A percentile compares a stretch with the other conserved stretches of the same genome.
phyloP scores from a whole-genome alignment of 257 asterid genomes.

The Ehretia macrophylla region DNA sequence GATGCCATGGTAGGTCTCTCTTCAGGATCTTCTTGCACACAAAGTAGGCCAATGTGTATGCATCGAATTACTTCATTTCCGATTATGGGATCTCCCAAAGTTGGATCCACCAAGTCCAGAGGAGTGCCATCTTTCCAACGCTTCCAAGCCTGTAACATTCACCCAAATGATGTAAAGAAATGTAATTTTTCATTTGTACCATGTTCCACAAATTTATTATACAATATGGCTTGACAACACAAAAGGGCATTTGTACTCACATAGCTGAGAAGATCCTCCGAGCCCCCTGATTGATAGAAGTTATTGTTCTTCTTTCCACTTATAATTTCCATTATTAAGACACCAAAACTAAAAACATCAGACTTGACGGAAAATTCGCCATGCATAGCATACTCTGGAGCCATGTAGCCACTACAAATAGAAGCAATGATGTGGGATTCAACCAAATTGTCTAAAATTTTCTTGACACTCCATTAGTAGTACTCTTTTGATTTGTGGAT shows the following conservation, averaged over 20 bases:
- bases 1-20: slow-evolving; percentile 16
- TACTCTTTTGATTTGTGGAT: no score
- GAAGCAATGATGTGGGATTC: neutral
- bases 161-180: neutral
- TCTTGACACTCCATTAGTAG: no score
- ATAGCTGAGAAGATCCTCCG: slow-evolving; percentile 14
- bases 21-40: slow-evolving; percentile 10
- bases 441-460: neutral
- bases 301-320: slow-evolving; percentile 16
- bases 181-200: neutral
- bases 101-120: slow-evolving; percentile 4
- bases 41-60: slow-evolving; percentile 15
- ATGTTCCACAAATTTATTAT: neutral
- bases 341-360: slow-evolving; percentile 28
- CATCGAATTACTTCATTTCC: slow-evolving; percentile 5
- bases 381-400: slow-evolving; percentile 22
- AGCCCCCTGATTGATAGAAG: slow-evolving; percentile 3
- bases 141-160: slow-evolving; percentile 9
- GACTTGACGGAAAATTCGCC: slow-evolving; percentile 18
- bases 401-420: slow-evolving; percentile 28
- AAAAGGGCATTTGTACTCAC: slow-evolving; percentile 14
- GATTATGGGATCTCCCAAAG: neutral
- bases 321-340: slow-evolving; percentile 20
- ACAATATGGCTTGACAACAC: neutral
- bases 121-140: slow-evolving; percentile 5